Evolutionary conservation across 2,329 filamentous ascomycete genomes (phyloP), one percentile per base, ranked within the genome.

Genomic region (Didymella exigua): DNA sequence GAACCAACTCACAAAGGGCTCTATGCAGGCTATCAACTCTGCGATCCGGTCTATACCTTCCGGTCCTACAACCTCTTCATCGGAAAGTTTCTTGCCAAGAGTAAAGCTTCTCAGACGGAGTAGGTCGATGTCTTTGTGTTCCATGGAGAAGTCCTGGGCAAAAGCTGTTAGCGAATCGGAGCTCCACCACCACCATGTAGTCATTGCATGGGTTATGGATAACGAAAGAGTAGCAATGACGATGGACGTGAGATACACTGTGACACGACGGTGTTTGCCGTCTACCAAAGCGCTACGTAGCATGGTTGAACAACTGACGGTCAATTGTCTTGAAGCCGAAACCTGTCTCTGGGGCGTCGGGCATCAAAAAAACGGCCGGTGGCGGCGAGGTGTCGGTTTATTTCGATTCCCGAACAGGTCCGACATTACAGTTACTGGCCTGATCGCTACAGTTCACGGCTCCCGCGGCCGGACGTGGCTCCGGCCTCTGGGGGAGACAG

Each of bases 41-140:
- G 81, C 79, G 47, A 96, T 81, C 67, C 83, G 84, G 26, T 86
- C 82, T 74, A 91, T 82, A 14, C 84, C 86, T 66, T 85, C 78
- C 41, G 83, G 77, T 40, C 81, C 80, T 30, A 86, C 79, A 18
- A 96, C 80, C 42, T 90, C 79, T 9, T 81, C 75, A 65, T 87
- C 91, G 11, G 81, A 72, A 30, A 96, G 75, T 69, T 86, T 85
- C 55, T 81, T 86, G 31, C 85, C 82, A 19, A 96, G 76, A 0
- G 89, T 93, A 72, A 89, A 96, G 73, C 88, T 95, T 57, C 87
- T 84, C 68, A 97, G 81, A 65, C 91, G 89, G 50, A 96, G 80
- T 47, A 97, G 81, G 50, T 87, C 86, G 67, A 96, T 92, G 63
- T 96, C 89, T 36, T 84, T 79, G 70, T 96, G 90, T 54, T 90